Percentiles rank a stretch among this genome's conserved stretches.
phyloP scores from a whole-genome alignment of 2,329 filamentous ascomycete species.

The Aspergillus latus region DNA sequence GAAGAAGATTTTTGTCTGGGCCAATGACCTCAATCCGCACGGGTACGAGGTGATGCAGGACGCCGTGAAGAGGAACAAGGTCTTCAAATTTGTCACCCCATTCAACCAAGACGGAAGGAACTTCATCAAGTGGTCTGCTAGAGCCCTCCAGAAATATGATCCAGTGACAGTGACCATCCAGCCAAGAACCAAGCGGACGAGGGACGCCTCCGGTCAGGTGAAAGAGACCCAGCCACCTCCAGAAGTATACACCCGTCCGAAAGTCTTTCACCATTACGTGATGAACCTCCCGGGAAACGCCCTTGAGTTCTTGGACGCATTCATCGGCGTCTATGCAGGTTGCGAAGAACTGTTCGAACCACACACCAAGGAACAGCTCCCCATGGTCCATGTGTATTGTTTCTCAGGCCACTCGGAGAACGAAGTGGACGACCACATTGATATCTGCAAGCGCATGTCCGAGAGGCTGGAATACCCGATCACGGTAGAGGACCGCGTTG shows the following conservation, averaged over 20 bases:
- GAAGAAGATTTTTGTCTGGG: constrained; percentile 88
- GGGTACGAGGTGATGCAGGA: constrained; percentile 71
- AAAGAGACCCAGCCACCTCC: constrained; percentile 29
- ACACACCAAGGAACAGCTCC: constrained; percentile 61
- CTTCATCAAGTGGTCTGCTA: constrained; percentile 73
- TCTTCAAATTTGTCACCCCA: constrained; percentile 68
- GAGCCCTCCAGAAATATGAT: constrained; percentile 47
- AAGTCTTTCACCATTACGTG: constrained; percentile 85
- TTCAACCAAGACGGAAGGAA: constrained; percentile 78
- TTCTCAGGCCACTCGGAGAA: constrained; percentile 82
- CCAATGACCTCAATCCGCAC: constrained; percentile 94
- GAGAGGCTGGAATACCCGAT: constrained; percentile 61
- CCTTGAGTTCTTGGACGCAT: constrained; percentile 75
- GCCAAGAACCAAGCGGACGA: constrained; percentile 41
- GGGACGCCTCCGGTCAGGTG: constrained; percentile 28
- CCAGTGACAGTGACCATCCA: constrained; percentile 57
- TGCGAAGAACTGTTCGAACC: constrained; percentile 66
- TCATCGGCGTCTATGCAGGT: constrained; percentile 77
- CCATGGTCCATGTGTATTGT: constrained; percentile 90
- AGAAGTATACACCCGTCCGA: constrained; percentile 51
- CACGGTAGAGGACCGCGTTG: constrained; percentile 52
- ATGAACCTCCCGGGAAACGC: constrained; percentile 96
- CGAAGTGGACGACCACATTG: constrained; percentile 58
- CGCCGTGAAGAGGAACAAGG: constrained; percentile 77
- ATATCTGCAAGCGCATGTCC: constrained; percentile 68